Base-by-base conservation (phyloP, 2,329 filamentous ascomycete genomes). In the Cyphellophora attinorum region DNA sequence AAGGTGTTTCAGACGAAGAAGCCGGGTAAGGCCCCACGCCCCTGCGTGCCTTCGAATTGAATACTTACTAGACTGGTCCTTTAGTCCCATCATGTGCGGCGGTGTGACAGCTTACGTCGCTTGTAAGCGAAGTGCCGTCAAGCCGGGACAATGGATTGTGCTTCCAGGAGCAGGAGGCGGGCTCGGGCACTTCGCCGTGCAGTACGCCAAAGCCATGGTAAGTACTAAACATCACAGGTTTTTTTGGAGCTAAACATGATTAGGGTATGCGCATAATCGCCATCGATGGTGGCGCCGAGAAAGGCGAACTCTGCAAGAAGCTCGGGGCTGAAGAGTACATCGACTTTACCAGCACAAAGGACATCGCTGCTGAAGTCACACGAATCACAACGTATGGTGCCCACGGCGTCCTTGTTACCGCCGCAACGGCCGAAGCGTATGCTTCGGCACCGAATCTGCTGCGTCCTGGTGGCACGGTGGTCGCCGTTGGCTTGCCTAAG, bases 31-130 rank as follows among this genome's bases (percentile, higher is more conserved):
- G n/a, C n/a, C 1, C n/a, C n/a, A n/a, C n/a, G n/a, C n/a, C n/a
- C n/a, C n/a, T n/a, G n/a, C n/a, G n/a, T n/a, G n/a, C n/a, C n/a
- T n/a, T n/a, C n/a, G n/a, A n/a, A n/a, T n/a, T n/a, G n/a, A n/a
- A n/a, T n/a, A n/a, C n/a, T n/a, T n/a, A n/a, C n/a, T n/a, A n/a
- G n/a, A n/a, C n/a, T n/a, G n/a, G n/a, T n/a, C n/a, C n/a, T n/a
- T n/a, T n/a, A n/a, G n/a, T n/a, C 56, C 56, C 2, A 57, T 59
- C 37, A 55, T 60, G 50, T 60, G 57, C 29, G 56, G 55, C 30
- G 56, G 56, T 27, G 55, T 58, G n/a, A 58, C 54, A 3, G 44
- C 46, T 10, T 48, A 37, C 11, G 29, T 58, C 51, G 60, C 63
- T 11, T 59, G 65, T 16, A 48, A 61, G 23, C 62, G 64, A 40